Evolutionary conservation across 805 yeast genomes (phyloP), one percentile per base, ranked within the genome.

Genomic region (Saccharomycopsis microspora): DNA sequence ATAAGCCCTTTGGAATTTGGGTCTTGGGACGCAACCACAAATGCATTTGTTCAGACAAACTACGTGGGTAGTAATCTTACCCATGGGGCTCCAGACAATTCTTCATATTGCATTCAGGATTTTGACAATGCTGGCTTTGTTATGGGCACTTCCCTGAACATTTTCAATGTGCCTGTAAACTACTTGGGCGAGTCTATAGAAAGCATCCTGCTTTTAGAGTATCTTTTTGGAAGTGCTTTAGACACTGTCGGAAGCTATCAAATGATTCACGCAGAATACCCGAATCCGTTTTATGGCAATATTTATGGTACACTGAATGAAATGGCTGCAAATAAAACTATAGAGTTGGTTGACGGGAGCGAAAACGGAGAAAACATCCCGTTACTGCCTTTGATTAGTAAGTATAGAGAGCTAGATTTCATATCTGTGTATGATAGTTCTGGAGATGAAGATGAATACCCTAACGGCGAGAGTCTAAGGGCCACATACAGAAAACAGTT

Each of bases 71-170:
- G 94, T 1, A 61, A 71, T 27, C 71, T 82, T 34, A 56, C 67
- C 31, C 68, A 76, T 52, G 95, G 95, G 39, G 54, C 59, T 28
- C 56, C 80, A 87, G 7, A 57, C 55, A 5, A 55, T 38, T 64
- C 66, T 9, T 57, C 61, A 59, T 40, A 64, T 64, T n/a, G 57
- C 74, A 48, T 72, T 66, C 2, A 88, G 33, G 47, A 42, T 3
- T 80, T 72, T 51, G 96, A 88, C 62, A 85, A 85, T 56, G 80
- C 85, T 5, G 94, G 95, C 5, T 88, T 77, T 58, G 64, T 85
- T 32, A 67, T 85, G 65, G 96, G 95, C 38, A 82, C 95, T 4
- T 85, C 95, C 1, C 82, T 94, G 3, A 71, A 90, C 1, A 63
- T 87, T 43, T 87, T 87, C 69, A 86, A 84, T 60, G 79, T 78